Evolutionary conservation across 805 yeast species (phyloP).

Genomic region (Debaryomyces castellii): DNA sequence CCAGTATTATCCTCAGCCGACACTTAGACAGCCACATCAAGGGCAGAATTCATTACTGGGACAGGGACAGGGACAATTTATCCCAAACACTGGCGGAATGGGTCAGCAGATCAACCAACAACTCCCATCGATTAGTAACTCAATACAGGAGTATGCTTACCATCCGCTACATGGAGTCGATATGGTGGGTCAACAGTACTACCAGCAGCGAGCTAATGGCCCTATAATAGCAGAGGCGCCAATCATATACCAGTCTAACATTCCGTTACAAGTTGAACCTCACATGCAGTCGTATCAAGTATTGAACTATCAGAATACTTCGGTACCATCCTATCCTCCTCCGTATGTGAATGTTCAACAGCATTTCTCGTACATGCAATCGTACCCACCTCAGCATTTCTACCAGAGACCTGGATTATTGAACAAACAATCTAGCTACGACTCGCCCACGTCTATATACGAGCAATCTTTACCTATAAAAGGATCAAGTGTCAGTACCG

Average conservation of each 20-base stretch:
- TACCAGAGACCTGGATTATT: background rate
- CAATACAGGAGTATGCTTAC: background rate
- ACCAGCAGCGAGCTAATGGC: constrained; percentile 3
- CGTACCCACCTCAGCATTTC: background rate
- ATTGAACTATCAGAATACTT: background rate
- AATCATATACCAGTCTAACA: constrained; percentile 7
- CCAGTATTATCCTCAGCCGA: constrained; percentile 8
- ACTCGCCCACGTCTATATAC: background rate
- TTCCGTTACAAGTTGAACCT: constrained; percentile 7
- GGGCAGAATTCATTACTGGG: background rate
- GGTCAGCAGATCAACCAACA: constrained; percentile 5
- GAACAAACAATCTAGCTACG: background rate
- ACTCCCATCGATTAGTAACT: constrained; percentile 1
- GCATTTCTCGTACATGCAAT: background rate
- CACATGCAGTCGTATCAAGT: constrained; percentile 6
- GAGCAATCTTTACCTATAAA: background rate
- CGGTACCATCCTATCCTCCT: background rate
- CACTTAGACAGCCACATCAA: constrained; percentile 1
- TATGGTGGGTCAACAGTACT: constrained; percentile 1
- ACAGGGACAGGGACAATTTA: background rate
- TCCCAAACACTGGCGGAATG: background rate
- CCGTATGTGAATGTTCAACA: background rate
- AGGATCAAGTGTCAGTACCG: background rate
- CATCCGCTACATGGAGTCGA: background rate
- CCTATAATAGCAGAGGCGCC: constrained; percentile 3